These are phyloP conservation scores for Cerrena zonata DNA, from an alignment of 1,284 basidiomycete species.

Conservation along the genomic window DNA sequence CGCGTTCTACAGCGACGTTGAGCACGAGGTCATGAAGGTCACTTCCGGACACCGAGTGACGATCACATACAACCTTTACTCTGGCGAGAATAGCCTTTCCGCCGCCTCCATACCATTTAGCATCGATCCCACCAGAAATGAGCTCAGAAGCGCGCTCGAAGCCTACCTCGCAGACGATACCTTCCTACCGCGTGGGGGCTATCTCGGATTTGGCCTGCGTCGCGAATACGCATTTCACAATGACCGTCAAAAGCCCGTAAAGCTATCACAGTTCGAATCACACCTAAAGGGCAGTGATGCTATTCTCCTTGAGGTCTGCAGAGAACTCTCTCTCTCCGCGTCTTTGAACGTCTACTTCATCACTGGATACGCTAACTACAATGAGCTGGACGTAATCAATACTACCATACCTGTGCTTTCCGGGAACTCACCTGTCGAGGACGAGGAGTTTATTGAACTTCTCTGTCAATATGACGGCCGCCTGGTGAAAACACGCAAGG, in stretches of 20 bases:
- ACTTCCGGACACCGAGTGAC: constrained; percentile 35
- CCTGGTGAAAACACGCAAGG: neutral
- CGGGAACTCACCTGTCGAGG: constrained; percentile 1
- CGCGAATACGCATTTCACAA: constrained; percentile 27
- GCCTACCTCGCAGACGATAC: constrained; percentile 17
- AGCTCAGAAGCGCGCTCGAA: constrained; percentile 8
- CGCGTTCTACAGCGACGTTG: constrained; percentile 37
- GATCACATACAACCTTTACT: constrained; percentile 35
- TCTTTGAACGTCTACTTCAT: constrained; percentile 1
- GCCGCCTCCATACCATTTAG: too few relatives aligned
- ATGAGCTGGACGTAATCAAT: neutral
- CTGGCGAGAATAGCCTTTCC: too few relatives aligned
- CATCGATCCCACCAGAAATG: neutral
- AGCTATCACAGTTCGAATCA: constrained; percentile 1
- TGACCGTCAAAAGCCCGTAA: neutral
- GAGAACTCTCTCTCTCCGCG: constrained; percentile 1
- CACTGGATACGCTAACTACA: neutral
- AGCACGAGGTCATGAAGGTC: constrained; percentile 38
- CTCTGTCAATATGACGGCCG: neutral
- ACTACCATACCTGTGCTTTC: neutral
- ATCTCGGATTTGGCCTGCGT: constrained; percentile 30
- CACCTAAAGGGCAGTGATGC: constrained; percentile 13
- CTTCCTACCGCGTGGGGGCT: constrained; percentile 27
- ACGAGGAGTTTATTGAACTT: neutral
- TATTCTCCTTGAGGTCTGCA: constrained; percentile 5